phyloP scores from a whole-genome alignment of 2,329 filamentous ascomycete species.

The Talaromyces piceae region DNA sequence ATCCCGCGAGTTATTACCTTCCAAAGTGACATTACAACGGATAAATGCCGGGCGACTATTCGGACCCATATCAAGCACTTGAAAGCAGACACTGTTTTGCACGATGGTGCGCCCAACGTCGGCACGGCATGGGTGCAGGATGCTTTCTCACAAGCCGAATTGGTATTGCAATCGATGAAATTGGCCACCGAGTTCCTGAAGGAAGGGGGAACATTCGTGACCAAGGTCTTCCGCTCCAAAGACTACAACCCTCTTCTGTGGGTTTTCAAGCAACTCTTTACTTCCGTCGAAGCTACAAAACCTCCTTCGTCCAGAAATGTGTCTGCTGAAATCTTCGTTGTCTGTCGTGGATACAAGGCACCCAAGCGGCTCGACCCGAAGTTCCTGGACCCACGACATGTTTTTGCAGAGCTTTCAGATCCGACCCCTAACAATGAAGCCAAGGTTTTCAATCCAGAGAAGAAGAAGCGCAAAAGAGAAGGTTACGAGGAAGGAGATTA shows the following conservation, averaged over 20 bases:
- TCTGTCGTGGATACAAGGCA: constrained; percentile 90
- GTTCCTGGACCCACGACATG: constrained; percentile 79
- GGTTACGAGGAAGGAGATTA: constrained; percentile 97
- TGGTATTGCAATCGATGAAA: constrained; percentile 84
- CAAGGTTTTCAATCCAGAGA: constrained; percentile 94
- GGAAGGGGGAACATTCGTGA: constrained; percentile 88
- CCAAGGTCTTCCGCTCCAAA: constrained; percentile 94
- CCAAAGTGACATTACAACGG: constrained; percentile 95
- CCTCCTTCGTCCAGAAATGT: constrained; percentile 93
- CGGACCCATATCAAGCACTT: constrained; percentile 85
- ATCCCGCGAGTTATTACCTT: constrained; percentile 93
- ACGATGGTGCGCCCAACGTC: constrained; percentile 96
- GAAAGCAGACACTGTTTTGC: constrained; percentile 92
- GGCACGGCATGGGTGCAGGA: constrained; percentile 98
- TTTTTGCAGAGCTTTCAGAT: constrained; percentile 86
- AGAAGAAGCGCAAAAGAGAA: constrained; percentile 95
- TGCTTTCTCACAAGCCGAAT: constrained; percentile 93
- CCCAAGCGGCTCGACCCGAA: constrained; percentile 88
- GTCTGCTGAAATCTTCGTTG: constrained; percentile 96
- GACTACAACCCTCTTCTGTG: constrained; percentile 94
- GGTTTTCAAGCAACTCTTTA: constrained; percentile 96
- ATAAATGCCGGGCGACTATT: constrained; percentile 88
- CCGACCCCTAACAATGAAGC: constrained; percentile 91
- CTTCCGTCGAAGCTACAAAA: constrained; percentile 93
- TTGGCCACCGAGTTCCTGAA: constrained; percentile 87